Evolutionary conservation across 768 basidiomycete species (phyloP), one percentile per base, ranked within the genome.

Genomic region (Roridomyces roridus): DNA sequence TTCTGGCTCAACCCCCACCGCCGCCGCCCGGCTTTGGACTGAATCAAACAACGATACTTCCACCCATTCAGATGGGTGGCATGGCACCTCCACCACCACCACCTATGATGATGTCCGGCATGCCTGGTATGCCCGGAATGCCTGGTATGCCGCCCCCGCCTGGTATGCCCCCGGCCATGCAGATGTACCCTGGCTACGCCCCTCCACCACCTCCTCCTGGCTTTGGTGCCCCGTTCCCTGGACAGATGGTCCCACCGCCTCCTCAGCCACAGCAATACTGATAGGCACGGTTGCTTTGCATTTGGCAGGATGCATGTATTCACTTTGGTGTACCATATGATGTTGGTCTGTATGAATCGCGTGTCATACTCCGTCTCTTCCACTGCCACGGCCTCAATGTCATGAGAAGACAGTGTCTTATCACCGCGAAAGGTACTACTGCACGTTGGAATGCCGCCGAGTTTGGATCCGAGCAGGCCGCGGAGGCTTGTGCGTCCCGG

Each of bases 1-100:
- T 83, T 15, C 81, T 97, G 51, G 91, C 93, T 4, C 87, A 84
- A 45, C 90, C 91, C 0, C 87, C 90, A 2, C 91, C 92, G 0
- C 91, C 92, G 0, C 91, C 92, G 0, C 85, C 89, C 46, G 92
- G 91, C 10, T 92, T 92, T 55, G 82, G 86, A 0, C 84, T 85
- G 18, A 89, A 89, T 64, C 87, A 88, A 67, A 85, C n/a, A n/a
- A n/a, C 87, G 5, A 78, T 89, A 36, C 74, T 87, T 60, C 83
- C 84, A 35, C 76, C 70, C 21, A 80, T 81, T 72, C 72, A 71
- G 14, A 77, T 80, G 76, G 61, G 61, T 31, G 61, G 59, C 7
- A 60, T 60, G 59, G 59, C 49, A 18, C 55, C 55, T 7, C 55
- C 55, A 12, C 55, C 60, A n/a, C 55, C 60, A 1, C 36, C 25